Evolutionary conservation across 306 rosid species (phyloP), one percentile per base, ranked within the genome.

Genomic region (Parietaria judaica): DNA sequence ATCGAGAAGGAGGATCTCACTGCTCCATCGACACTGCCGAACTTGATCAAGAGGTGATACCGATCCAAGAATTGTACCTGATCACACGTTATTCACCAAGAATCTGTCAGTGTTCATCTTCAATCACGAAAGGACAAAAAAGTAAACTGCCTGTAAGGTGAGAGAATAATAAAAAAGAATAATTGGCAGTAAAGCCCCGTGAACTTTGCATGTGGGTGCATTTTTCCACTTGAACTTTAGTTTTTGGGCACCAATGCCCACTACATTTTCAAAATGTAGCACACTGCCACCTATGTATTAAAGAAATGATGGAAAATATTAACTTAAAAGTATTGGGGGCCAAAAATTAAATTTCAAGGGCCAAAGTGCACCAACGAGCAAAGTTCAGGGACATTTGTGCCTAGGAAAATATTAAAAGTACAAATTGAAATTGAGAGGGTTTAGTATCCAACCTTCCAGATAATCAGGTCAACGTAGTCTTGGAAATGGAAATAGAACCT

Each of bases 61-160:
- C 88, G 83, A 68, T 92, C 99, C 94, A 92, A 77, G 88, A 92
- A 92, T 75, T 92, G 99, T 80, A 88, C 99, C 99, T 92, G 85
- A 66, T 71, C 80, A 79, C 66, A 67, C 77, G 68, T 82, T 66
- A 75, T n/a, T 73, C 62, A 75, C 65, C 75, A 78, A 66, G 76
- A 66, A 66, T 75, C 75, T 58, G 81, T 79, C 70, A 86, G 38
- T 35, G 58, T 63, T 52, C 78, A 69, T 66, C 63, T 60, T 47
- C 39, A 54, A 55, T 51, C 57, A 56, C 36, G 31, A 58, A 68
- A 54, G 52, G 60, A 52, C 36, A 14, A 59, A 57, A 63, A 17
- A 47, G 8, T 46, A 65, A 65, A 31, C 43, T 50, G 14, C 52
- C 53, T 45, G 46, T 41, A 49, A n/a, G 15, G 60, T 55, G 35